Evolutionary conservation across 2,329 filamentous ascomycete genomes (phyloP), one percentile per base, ranked within the genome.

Genomic region (Pseudophaeomoniella oleicola): DNA sequence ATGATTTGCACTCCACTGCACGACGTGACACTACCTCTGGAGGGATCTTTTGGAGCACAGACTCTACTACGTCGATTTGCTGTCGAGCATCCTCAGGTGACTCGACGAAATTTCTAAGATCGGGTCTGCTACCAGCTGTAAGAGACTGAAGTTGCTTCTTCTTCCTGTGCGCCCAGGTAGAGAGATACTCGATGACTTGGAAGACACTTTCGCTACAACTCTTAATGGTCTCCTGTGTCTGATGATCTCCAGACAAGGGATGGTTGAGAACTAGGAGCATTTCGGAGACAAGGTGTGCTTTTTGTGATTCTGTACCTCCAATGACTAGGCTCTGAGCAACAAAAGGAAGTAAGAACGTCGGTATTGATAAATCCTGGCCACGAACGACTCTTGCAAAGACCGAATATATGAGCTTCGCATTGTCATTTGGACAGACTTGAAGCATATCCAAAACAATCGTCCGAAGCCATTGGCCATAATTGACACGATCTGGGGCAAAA

Each of bases 161-260:
- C 54, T 84, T 92, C 37, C 79, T 74, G 48, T 94, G 85, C 16
- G 92, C 63, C 86, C 88, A 98, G 44, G 80, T 72, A 51, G 85
- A 86, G 42, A 88, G 72, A 54, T 98, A 96, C 55, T 98, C 92
- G 0, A 98, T 68, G 3, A 92, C 74, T 33, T 80, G 75, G 54
- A 98, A 98, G 2, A 94, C 78, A 39, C 81, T 85, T 81, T 96
- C 86, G 50, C 84, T 94, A 53, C 82, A 94, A 36, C 82, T 67
- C 50, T 88, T 83, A 49, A 85, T 72, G 35, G 84, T 78, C 45
- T 94, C 83, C 35, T 71, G 72, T 46, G 81, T 72, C 43, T 79
- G 73, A 12, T 62, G 60, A 13, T 59, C 55, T 16, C 64, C 59
- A 15, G 60, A 57, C n/a, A 72, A 60, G 29, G 69, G 67, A 44